Percentiles rank a stretch among this genome's conserved stretches.
These are phyloP conservation scores for Glebionis coronaria DNA, from an alignment of 129 eudicot genomes.

Conservation along the genomic window DNA sequence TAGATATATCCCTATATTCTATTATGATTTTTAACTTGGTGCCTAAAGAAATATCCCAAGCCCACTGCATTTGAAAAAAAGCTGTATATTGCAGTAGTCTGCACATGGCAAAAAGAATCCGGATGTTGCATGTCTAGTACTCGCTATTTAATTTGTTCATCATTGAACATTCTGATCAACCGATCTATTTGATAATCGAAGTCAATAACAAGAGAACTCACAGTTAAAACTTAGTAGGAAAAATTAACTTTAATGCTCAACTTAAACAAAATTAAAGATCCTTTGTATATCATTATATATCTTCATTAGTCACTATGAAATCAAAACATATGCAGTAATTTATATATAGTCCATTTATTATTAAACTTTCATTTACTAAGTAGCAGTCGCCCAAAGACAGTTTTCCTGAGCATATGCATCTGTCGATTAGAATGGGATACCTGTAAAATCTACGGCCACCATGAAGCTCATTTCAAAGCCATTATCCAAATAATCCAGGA, in stretches of 20 bases:
- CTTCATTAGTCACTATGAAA: background rate
- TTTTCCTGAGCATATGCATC: background rate
- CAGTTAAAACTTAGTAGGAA: background rate
- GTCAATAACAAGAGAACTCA: background rate
- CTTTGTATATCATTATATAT: background rate
- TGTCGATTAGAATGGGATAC: slow-evolving; percentile 33
- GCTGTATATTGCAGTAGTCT: too few species aligned
- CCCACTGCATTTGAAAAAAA: too few species aligned
- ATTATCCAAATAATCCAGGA: slow-evolving; percentile 91
- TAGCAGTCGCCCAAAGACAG: slow-evolving; percentile 6
- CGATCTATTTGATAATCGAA: background rate
- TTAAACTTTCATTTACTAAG: background rate
- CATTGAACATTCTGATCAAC: slow-evolving; percentile 10
- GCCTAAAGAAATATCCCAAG: too few species aligned
- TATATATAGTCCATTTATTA: background rate
- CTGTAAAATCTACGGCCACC: slow-evolving; percentile 98
- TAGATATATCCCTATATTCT: background rate
- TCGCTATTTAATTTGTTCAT: background rate
- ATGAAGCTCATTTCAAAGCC: slow-evolving; percentile 96
- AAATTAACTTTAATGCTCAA: background rate
- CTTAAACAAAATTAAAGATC: background rate
- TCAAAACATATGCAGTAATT: slow-evolving; percentile 1
- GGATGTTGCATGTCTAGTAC: background rate
- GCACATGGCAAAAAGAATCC: too few species aligned
- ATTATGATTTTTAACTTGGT: background rate